These are phyloP conservation scores for Balakata baccata DNA, from an alignment of 345 rosid genomes.

Conservation along the genomic window DNA sequence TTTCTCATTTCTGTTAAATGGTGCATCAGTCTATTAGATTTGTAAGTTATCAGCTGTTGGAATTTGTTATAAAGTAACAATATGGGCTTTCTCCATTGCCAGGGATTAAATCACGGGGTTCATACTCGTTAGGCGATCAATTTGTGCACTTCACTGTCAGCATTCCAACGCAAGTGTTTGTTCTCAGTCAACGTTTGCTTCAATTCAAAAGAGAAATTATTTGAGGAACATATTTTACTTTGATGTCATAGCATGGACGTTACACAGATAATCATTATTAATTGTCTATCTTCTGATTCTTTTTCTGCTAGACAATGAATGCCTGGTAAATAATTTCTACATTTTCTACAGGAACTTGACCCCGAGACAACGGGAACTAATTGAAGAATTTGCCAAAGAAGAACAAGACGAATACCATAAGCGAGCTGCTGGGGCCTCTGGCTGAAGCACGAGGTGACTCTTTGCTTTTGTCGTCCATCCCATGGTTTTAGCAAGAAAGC, in stretches of 20 bases:
- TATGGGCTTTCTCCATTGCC: constrained; percentile 7
- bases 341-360: constrained; percentile 60
- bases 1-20: background rate
- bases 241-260: background rate
- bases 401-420: constrained; percentile 71
- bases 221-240: background rate
- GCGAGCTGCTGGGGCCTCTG: constrained; percentile 74
- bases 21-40: background rate
- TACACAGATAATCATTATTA: too few relatives aligned
- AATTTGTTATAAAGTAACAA: background rate
- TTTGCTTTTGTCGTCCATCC: background rate
- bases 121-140: constrained; percentile 74
- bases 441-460: constrained; percentile 27
- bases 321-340: background rate
- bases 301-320: background rate
- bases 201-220: background rate
- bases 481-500: background rate
- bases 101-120: constrained; percentile 83
- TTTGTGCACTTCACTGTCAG: constrained; percentile 88
- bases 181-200: background rate
- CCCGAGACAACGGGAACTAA: constrained; percentile 77
- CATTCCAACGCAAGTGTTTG: constrained; percentile 71
- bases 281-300: background rate
- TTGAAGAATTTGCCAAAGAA: constrained; percentile 89
- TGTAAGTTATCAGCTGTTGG: background rate